Conservation (phyloP, 768 basidiomycete genomes). For the Stropharia rugosoannulata region DNA sequence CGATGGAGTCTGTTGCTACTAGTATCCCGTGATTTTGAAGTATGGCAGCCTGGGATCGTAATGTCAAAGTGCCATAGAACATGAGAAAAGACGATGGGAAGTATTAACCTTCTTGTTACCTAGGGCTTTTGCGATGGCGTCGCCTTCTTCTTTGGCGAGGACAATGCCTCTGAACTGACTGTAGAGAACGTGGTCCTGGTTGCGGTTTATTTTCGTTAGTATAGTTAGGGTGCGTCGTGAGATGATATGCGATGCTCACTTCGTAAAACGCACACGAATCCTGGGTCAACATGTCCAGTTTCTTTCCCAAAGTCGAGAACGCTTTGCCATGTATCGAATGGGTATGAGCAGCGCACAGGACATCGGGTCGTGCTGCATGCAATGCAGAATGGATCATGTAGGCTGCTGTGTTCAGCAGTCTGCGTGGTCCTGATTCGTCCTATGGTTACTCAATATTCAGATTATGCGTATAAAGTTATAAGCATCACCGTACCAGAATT, state of each 20-base stretch:
- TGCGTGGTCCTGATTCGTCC: constrained; percentile 28
- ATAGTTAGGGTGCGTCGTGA: neutral
- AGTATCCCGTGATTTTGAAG: constrained; percentile 44
- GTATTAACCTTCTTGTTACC: constrained; percentile 32
- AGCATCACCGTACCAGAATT: constrained; percentile 16
- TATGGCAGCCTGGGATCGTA: constrained; percentile 31
- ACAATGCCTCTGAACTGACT: constrained; percentile 48
- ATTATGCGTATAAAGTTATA: neutral
- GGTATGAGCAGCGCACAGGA: constrained; percentile 47
- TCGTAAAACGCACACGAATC: constrained; percentile 44
- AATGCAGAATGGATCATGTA: constrained; percentile 42
- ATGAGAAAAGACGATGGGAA: neutral
- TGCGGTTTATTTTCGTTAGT: neutral
- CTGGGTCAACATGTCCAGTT: constrained; percentile 42
- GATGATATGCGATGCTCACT: constrained; percentile 13
- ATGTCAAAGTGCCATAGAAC: neutral
- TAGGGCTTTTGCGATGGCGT: constrained; percentile 41
- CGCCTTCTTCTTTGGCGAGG: constrained; percentile 42
- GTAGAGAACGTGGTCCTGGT: constrained; percentile 40
- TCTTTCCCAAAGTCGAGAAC: constrained; percentile 43
- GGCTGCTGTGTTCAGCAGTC: constrained; percentile 30
- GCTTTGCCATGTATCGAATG: constrained; percentile 50
- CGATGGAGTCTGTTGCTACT: constrained; percentile 37
- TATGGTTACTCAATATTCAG: constrained; percentile 7
- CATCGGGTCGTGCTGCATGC: constrained; percentile 46